phyloP scores from a whole-genome alignment of 768 basidiomycete genomes.

The Suillus alpinus region DNA sequence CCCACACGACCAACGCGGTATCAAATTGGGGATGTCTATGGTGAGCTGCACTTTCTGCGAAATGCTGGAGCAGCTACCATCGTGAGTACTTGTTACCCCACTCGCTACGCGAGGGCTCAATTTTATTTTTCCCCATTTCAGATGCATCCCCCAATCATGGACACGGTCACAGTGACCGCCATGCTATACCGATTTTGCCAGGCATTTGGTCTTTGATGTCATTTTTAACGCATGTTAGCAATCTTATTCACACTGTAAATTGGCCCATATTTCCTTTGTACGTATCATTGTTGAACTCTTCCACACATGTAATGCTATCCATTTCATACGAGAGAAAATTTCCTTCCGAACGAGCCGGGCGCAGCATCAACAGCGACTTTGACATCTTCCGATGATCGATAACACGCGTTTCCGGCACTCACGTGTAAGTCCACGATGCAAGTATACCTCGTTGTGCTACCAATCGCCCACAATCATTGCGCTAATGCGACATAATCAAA shows the following conservation, averaged over 20 bases:
- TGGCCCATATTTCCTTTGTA: conserved; percentile 30
- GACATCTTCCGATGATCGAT: conserved; percentile 13
- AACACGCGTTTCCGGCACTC: conserved; percentile 29
- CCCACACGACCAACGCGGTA: conserved; percentile 76
- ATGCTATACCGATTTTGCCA: conserved; percentile 83
- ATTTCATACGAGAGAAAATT: conserved; percentile 25
- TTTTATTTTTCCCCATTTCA: conserved; percentile 29
- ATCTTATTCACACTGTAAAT: conserved; percentile 30
- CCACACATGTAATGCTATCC: conserved; percentile 31
- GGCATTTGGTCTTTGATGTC: conserved; percentile 43
- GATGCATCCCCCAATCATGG: conserved; percentile 91
- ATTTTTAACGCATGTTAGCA: conserved; percentile 10
- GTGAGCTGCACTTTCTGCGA: conserved; percentile 81
- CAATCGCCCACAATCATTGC: conserved; percentile 16
- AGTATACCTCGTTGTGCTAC: conserved; percentile 8
- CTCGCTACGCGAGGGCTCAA: conserved; percentile 19
- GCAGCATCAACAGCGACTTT: conserved; percentile 13
- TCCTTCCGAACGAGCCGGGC: conserved; percentile 21
- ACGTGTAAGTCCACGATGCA: conserved; percentile 34
- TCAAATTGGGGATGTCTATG: conserved; percentile 83
- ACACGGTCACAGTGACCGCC: conserved; percentile 78
- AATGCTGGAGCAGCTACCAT: conserved; percentile 79
- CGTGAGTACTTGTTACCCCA: conserved; percentile 40
- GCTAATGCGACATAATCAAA: conserved; percentile 25
- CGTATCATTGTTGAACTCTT: conserved; percentile 21